phyloP scores from a whole-genome alignment of 2,329 filamentous ascomycete genomes.

The Apiospora malaysiana region DNA sequence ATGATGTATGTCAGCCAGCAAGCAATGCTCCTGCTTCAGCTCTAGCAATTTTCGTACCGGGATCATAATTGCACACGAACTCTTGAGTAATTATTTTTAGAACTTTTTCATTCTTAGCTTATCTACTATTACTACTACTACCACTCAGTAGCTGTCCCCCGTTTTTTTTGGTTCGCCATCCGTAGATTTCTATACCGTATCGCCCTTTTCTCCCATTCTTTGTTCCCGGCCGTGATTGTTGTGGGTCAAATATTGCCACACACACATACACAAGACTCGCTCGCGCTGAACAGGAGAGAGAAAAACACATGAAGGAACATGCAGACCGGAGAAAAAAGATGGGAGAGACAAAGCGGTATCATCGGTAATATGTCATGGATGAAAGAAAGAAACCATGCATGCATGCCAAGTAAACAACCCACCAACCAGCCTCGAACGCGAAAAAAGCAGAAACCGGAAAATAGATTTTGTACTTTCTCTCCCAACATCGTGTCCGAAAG shows the following conservation, averaged over 20 bases:
- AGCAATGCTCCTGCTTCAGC: too few species aligned
- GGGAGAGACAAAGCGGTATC: slow-evolving; percentile 17
- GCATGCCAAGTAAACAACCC: slow-evolving; percentile 6
- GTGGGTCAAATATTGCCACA: neutral
- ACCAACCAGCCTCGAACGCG: neutral
- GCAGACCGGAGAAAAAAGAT: slow-evolving; percentile 17
- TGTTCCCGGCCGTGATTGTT: neutral
- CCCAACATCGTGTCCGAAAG: neutral
- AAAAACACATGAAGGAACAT: neutral
- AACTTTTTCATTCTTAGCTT: slow-evolving; percentile 16
- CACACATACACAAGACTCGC: neutral
- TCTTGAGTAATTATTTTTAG: neutral
- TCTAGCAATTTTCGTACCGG: neutral
- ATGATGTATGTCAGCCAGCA: too few species aligned
- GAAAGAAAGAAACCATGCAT: neutral
- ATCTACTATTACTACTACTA: slow-evolving; percentile 16
- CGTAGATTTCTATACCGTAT: slow-evolving; percentile 18
- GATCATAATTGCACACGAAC: neutral
- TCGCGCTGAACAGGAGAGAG: neutral
- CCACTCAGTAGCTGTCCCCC: slow-evolving; percentile 5
- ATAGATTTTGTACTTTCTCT: neutral
- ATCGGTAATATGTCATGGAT: slow-evolving; percentile 13
- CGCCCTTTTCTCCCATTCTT: neutral
- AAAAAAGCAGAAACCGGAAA: neutral
- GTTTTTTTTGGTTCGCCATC: slow-evolving; percentile 5